A percentile compares a stretch with the other conserved stretches of the same genome.
phyloP scores from a whole-genome alignment of 2,329 filamentous ascomycete species.

The Leptographium flavum region DNA sequence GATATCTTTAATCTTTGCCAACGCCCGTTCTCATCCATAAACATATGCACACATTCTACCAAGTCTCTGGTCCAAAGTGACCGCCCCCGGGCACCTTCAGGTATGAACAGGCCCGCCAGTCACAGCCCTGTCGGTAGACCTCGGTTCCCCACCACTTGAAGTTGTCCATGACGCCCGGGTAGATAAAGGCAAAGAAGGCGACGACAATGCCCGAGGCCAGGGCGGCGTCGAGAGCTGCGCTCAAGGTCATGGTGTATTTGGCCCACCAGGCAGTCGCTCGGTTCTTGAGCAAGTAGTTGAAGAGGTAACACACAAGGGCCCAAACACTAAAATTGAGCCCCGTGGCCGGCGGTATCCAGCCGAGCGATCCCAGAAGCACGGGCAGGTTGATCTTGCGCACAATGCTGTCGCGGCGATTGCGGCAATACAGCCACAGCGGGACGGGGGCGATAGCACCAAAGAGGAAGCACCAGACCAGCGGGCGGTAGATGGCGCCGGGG shows the following conservation, averaged over 20 bases:
- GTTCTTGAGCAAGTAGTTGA: constrained; percentile 63
- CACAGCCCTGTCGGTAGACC: constrained; percentile 69
- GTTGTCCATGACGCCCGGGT: constrained; percentile 56
- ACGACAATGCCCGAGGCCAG: constrained; percentile 71
- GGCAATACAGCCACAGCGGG: constrained; percentile 56
- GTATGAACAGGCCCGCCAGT: constrained; percentile 71
- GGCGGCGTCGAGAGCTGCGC: constrained; percentile 69
- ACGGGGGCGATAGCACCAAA: constrained; percentile 63
- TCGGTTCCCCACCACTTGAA: constrained; percentile 87
- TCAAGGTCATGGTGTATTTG: constrained; percentile 83
- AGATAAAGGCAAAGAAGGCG: constrained; percentile 78
- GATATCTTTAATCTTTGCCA: no score
- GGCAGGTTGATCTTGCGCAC: constrained; percentile 69
- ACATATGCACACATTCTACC: constrained; percentile 27
- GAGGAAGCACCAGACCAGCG: constrained; percentile 69
- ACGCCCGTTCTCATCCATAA: not conserved
- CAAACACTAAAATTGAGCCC: constrained; percentile 82
- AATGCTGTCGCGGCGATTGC: constrained; percentile 43
- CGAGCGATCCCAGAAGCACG: constrained; percentile 67
- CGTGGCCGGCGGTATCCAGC: constrained; percentile 76
- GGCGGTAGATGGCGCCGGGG: constrained; percentile 55
- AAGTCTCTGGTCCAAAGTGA: constrained; percentile 50
- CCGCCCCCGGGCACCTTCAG: constrained; percentile 46
- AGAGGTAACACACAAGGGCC: constrained; percentile 72
- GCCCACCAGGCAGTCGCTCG: constrained; percentile 67